Evolutionary conservation across 1,284 basidiomycete species (phyloP).

Genomic region (Kalmanozyma brasiliensis): DNA sequence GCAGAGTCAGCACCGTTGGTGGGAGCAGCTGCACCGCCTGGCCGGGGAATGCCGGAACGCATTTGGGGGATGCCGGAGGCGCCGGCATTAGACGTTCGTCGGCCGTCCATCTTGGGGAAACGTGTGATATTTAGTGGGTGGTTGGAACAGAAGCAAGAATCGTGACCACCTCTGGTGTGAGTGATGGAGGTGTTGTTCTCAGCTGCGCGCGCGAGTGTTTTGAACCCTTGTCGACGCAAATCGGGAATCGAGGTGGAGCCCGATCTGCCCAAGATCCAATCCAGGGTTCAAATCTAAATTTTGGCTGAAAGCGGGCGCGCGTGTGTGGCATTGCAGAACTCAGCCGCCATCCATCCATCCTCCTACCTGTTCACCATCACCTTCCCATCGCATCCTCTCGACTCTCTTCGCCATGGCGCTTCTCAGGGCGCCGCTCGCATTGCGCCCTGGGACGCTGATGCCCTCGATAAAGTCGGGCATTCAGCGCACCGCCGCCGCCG

Average conservation of each 20-base stretch:
- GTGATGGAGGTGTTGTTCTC: no score
- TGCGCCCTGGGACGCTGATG: constrained; percentile 17
- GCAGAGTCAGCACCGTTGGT: constrained; percentile 11
- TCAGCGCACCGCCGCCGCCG: not conserved
- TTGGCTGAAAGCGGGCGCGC: no score
- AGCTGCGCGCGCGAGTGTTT: no score
- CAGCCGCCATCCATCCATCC: not conserved
- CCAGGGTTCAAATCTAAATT: no score
- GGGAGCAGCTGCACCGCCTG: constrained; percentile 11
- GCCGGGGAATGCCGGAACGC: constrained; percentile 44
- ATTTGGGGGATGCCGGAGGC: constrained; percentile 36
- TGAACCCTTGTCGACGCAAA: no score
- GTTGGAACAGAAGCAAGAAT: no score
- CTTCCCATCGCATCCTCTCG: not conserved
- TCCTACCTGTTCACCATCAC: constrained; percentile 14
- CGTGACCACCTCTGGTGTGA: no score
- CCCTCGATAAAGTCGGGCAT: not conserved
- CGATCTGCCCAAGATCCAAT: no score
- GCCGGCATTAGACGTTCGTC: constrained; percentile 29
- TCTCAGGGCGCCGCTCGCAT: constrained; percentile 25
- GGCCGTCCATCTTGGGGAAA: constrained; percentile 22
- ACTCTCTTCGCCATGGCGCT: constrained; percentile 12
- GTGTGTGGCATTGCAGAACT: no score
- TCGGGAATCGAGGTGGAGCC: no score
- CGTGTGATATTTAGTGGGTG: not conserved